These are phyloP conservation scores for Microbotryomycetes sp. DNA, from an alignment of 1,284 basidiomycete species.

Conservation along the genomic window DNA sequence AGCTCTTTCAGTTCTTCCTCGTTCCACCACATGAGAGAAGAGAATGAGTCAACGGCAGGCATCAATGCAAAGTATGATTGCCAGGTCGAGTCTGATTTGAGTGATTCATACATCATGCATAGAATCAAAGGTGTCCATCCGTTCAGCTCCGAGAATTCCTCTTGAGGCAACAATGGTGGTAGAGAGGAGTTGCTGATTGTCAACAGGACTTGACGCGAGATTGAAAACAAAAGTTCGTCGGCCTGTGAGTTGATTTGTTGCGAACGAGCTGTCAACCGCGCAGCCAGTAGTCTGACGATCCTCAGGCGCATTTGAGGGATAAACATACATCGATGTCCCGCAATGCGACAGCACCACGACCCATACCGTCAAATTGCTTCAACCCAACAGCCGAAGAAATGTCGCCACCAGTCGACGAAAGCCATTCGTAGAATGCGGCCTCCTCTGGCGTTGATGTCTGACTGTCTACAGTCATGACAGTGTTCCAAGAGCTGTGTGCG, in stretches of 20 bases:
- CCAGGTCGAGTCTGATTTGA: conserved; percentile 36
- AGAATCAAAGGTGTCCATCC: conserved; percentile 86
- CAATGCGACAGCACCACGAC: conserved; percentile 65
- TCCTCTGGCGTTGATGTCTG: conserved; percentile 8
- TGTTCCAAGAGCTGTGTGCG: too few relatives aligned
- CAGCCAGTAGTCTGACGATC: background rate
- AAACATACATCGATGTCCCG: conserved; percentile 60
- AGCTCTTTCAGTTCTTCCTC: conserved; percentile 68
- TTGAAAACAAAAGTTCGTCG: conserved; percentile 68
- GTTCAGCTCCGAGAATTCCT: conserved; percentile 52
- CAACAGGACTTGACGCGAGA: conserved; percentile 71
- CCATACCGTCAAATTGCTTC: conserved; percentile 52
- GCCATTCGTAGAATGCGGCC: conserved; percentile 43
- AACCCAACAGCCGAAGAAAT: conserved; percentile 47
- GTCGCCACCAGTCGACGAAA: conserved; percentile 40
- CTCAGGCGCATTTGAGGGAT: background rate
- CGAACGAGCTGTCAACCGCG: too few relatives aligned
- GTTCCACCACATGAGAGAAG: conserved; percentile 94
- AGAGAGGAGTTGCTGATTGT: conserved; percentile 70
- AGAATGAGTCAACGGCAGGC: conserved; percentile 57
- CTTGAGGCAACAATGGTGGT: conserved; percentile 52
- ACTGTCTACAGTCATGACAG: too few relatives aligned
- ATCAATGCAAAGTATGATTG: conserved; percentile 44
- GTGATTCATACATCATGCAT: conserved; percentile 89
- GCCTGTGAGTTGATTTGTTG: conserved; percentile 51